A percentile compares a stretch with the other conserved stretches of the same genome.
Evolutionary conservation across 2,329 filamentous ascomycete genomes (phyloP).

Genomic region (Nannizzia gypsea): DNA sequence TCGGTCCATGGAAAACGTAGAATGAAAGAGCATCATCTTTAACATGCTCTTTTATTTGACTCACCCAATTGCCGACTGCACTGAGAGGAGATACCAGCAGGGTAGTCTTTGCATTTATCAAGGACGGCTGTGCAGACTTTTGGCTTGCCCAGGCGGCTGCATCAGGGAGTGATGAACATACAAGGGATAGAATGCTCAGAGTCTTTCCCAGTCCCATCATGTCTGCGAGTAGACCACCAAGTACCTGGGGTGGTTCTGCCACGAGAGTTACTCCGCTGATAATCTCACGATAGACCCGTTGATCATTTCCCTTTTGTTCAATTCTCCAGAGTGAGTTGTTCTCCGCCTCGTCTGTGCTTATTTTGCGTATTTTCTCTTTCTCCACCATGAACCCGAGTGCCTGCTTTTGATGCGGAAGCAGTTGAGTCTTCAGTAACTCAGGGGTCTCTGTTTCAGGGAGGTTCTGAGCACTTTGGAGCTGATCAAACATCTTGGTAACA

Average conservation of each 20-base stretch:
- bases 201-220: constrained; percentile 89
- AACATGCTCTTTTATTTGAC: constrained; percentile 78
- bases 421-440: constrained; percentile 48
- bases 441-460: constrained; percentile 62
- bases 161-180: constrained; percentile 53
- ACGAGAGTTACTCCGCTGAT: constrained; percentile 61
- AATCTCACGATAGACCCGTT: constrained; percentile 63
- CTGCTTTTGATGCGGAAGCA: constrained; percentile 82
- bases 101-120: constrained; percentile 61
- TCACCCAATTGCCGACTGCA: constrained; percentile 87
- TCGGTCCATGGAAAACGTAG: constrained; percentile 77
- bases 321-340: constrained; percentile 69
- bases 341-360: constrained; percentile 46
- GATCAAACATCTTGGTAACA: constrained; percentile 78
- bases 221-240: constrained; percentile 66
- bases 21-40: constrained; percentile 52
- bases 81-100: constrained; percentile 81
- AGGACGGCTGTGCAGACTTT: constrained; percentile 35
- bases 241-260: constrained; percentile 51
- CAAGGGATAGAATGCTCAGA: constrained; percentile 69
- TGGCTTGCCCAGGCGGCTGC: constrained; percentile 51
- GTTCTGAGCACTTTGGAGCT: constrained; percentile 61
- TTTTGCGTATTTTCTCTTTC: constrained; percentile 57
- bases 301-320: constrained; percentile 44
- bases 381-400: constrained; percentile 75